Conservation (phyloP, 192 early-diverging fungal genomes). For the Lunasporangiospora selenospora region DNA sequence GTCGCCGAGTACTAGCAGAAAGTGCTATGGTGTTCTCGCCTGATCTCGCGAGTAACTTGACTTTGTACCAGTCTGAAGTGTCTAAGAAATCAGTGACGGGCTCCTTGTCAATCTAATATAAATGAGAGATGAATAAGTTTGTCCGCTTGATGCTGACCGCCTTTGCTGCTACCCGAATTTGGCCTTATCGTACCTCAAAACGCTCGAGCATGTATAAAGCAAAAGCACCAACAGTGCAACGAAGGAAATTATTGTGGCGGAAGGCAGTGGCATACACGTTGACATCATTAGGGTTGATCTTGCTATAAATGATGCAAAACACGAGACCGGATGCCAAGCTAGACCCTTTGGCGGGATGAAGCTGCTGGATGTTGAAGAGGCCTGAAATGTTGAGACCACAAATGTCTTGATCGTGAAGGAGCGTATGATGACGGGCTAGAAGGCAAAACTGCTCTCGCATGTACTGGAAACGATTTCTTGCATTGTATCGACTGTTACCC, state of each 20-base stretch:
- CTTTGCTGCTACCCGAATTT: too few species aligned
- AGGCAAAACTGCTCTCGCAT: background rate
- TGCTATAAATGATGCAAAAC: background rate
- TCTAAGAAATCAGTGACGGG: too few species aligned
- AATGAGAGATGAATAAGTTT: too few species aligned
- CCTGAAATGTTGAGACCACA: background rate
- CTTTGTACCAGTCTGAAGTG: too few species aligned
- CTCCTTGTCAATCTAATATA: too few species aligned
- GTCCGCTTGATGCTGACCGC: too few species aligned
- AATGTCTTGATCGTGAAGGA: background rate
- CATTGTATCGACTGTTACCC: too few species aligned
- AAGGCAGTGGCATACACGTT: background rate
- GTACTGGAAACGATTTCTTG: constrained; percentile 3
- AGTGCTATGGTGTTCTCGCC: too few species aligned
- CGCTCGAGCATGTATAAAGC: constrained; percentile 4
- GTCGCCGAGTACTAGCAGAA: too few species aligned
- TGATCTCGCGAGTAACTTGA: too few species aligned
- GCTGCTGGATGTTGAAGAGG: background rate
- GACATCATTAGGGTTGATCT: background rate
- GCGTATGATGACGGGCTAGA: background rate
- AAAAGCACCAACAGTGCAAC: constrained; percentile 1
- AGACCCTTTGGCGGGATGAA: background rate
- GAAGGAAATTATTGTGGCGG: background rate
- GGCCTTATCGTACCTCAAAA: background rate
- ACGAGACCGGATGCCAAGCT: background rate